Evolutionary conservation across 2,329 filamentous ascomycete species (phyloP).

Genomic region (Colletotrichum tabaci): DNA sequence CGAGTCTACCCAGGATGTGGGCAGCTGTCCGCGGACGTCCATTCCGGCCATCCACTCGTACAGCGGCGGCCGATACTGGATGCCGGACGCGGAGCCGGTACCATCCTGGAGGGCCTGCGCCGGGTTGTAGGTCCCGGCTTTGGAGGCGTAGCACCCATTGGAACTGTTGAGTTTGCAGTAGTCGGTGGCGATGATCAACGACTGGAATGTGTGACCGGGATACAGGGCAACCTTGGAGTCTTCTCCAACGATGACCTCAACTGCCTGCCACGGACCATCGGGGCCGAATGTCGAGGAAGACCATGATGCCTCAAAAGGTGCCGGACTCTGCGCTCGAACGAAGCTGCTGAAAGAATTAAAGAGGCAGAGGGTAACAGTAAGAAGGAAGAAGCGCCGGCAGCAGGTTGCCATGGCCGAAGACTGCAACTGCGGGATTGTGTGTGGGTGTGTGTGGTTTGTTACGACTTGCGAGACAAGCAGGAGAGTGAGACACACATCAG

Average conservation of each 20-base stretch:
- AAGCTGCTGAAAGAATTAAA: neutral
- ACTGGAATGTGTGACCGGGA: conserved; percentile 49
- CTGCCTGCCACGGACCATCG: conserved; percentile 54
- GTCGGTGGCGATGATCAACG: conserved; percentile 47
- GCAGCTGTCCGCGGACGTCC: conserved; percentile 25
- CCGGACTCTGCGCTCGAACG: neutral
- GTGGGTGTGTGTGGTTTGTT: too few species aligned
- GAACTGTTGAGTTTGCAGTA: conserved; percentile 49
- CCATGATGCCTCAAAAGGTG: conserved; percentile 47
- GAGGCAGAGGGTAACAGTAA: neutral
- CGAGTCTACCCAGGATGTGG: conserved; percentile 15
- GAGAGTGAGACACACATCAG: too few species aligned
- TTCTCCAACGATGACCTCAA: conserved; percentile 46
- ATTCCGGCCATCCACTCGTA: conserved; percentile 48
- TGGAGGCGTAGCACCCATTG: conserved; percentile 46
- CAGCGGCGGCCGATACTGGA: neutral
- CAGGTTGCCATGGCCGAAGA: neutral
- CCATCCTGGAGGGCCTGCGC: conserved; percentile 7
- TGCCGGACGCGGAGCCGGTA: conserved; percentile 7
- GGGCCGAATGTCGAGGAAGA: conserved; percentile 50
- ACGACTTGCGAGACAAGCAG: too few species aligned
- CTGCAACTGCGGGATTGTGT: too few species aligned
- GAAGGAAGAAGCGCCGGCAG: neutral
- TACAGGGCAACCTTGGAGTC: conserved; percentile 48
- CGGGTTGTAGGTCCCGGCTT: conserved; percentile 49